Base-by-base conservation (phyloP, 208 protist species). In the Leishmania turanica region DNA sequence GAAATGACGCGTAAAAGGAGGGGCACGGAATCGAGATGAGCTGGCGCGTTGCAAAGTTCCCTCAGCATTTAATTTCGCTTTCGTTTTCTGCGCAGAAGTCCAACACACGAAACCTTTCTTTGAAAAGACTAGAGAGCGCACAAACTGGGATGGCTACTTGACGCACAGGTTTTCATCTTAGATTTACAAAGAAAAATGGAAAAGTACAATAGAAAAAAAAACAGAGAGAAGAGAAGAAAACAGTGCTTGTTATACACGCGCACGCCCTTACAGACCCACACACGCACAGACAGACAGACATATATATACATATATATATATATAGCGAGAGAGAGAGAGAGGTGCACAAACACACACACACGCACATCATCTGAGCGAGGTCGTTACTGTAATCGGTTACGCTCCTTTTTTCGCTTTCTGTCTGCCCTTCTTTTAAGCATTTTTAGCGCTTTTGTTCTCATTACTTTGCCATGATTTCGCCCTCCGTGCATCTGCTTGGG, bases 71-170 rank as follows among this genome's bases (percentile, higher is more conserved):
- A 4, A 15, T 51, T 70, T 37, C 27, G 34, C 47, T 77, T 73
- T 78, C 77, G 19, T 80, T 62, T 73, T 82, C 65, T 65, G 80
- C 75, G 31, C 19, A 45, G 27, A 77, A 78, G n/a, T 66, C 69
- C 69, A 40, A n/a, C 72, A 70, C 19, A 81, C 34, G 62, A 27
- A 78, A 78, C 66, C n/a, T 53, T 64, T 40, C 17, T 68, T 40
- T 19, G 42, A 75, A 75, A 62, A 47, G 19, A 76, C 34, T 56
- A 15, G 31, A 62, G 68, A 69, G 74, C 74, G 68, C 68, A 60
- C 74, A 77, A 71, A 71, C 73, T 62, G 60, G 80, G 24, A 60
- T 64, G 42, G 69, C 53, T 40, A 60, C 66, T 71, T 60, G 77
- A 62, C 66, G 65, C 75, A 45, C 66, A 73, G 72, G 75, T 72